Percentiles rank a stretch among this genome's conserved stretches.
phyloP scores from a whole-genome alignment of 1,284 basidiomycete species.

The Rhizoctonia solani region DNA sequence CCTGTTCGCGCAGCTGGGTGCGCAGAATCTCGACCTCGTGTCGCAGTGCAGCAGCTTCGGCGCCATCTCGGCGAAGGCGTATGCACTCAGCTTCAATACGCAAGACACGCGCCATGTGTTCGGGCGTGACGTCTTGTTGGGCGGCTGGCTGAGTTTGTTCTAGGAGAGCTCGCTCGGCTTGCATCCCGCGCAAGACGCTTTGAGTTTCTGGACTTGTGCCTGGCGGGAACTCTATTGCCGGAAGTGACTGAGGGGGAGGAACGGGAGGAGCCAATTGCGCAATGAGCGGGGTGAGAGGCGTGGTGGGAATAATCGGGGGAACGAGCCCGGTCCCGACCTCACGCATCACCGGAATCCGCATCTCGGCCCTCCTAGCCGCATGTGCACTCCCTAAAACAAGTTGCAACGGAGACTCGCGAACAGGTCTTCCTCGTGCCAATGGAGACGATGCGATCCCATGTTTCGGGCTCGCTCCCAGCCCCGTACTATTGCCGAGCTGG shows the following conservation, averaged over 20 bases:
- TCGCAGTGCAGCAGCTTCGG: constrained; percentile 10
- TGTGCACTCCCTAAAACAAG: constrained; percentile 21
- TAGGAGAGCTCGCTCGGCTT: constrained; percentile 1
- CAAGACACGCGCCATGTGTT: constrained; percentile 21
- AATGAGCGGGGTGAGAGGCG: constrained; percentile 23
- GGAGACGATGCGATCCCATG: constrained; percentile 7
- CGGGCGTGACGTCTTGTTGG: background rate
- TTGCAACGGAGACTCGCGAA: constrained; percentile 25
- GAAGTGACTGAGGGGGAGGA: background rate
- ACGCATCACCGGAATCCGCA: constrained; percentile 28
- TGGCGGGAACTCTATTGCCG: background rate
- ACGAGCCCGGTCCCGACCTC: constrained; percentile 18
- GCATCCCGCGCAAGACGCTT: constrained; percentile 17
- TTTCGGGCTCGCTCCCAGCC: constrained; percentile 1
- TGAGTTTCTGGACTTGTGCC: constrained; percentile 4
- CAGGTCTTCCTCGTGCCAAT: constrained; percentile 14
- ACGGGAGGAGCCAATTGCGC: constrained; percentile 3
- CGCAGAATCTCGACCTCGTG: constrained; percentile 13
- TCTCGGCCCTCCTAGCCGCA: constrained; percentile 3
- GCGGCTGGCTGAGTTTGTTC: background rate
- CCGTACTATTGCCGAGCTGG: constrained; percentile 2
- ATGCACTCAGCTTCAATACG: constrained; percentile 22
- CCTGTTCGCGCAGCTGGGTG: constrained; percentile 4
- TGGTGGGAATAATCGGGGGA: constrained; percentile 8
- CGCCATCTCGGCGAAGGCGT: constrained; percentile 11